phyloP scores from a whole-genome alignment of 306 rosid genomes.

The Oxytropis ochrocephala region DNA sequence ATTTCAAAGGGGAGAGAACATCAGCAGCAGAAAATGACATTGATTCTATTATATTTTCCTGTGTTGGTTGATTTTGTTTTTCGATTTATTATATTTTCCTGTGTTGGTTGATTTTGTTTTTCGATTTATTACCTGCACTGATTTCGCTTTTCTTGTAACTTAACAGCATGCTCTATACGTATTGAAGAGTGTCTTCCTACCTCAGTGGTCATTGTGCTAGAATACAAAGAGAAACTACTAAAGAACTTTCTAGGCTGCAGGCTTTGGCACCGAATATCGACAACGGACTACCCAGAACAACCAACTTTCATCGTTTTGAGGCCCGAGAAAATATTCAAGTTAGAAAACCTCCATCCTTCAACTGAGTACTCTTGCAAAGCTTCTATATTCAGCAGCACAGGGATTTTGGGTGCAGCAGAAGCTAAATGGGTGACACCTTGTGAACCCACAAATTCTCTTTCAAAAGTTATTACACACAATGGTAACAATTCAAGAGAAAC shows the following conservation, averaged over 20 bases:
- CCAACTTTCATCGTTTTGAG: slow-evolving; percentile 74
- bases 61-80: background rate
- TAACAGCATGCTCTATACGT: slow-evolving; percentile 58
- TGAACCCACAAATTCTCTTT: background rate
- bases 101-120: background rate
- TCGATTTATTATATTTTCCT: no score
- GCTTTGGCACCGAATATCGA: slow-evolving; percentile 63
- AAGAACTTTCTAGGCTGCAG: slow-evolving; percentile 70
- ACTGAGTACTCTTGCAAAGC: slow-evolving; percentile 82
- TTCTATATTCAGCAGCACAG: slow-evolving; percentile 66
- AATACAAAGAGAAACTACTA: slow-evolving; percentile 48
- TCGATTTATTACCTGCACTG: background rate
- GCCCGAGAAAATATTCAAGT: slow-evolving; percentile 68
- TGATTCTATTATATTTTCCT: background rate
- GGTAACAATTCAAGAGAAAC: slow-evolving; percentile 4
- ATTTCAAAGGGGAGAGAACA: background rate
- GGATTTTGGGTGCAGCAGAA: slow-evolving; percentile 66
- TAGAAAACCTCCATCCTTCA: slow-evolving; percentile 63
- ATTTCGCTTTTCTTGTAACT: slow-evolving; percentile 10
- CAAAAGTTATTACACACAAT: background rate
- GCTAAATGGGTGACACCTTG: slow-evolving; percentile 70
- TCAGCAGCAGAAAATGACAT: background rate
- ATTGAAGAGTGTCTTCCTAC: slow-evolving; percentile 71
- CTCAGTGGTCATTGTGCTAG: slow-evolving; percentile 60
- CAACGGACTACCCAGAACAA: slow-evolving; percentile 61